phyloP scores from a whole-genome alignment of 768 basidiomycete genomes.

The Tulasnella sp. region DNA sequence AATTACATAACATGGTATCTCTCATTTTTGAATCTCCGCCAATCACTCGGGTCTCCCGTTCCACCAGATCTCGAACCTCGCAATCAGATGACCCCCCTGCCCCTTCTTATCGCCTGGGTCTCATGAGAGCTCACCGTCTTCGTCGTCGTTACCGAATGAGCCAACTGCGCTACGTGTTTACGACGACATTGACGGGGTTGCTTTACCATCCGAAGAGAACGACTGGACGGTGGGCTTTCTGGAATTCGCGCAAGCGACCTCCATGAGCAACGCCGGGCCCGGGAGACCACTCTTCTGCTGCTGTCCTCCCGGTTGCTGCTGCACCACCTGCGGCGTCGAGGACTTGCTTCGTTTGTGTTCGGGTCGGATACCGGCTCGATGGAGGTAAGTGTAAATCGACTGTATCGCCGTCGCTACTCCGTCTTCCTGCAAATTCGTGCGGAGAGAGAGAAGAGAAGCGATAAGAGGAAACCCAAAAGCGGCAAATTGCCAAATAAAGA shows the following conservation, averaged over 20 bases:
- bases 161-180: not conserved
- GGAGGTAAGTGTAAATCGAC: conserved; percentile 44
- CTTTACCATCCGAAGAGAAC: not conserved
- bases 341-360: conserved; percentile 4
- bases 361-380: conserved; percentile 23
- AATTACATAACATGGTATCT: not conserved
- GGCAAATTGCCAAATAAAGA: not conserved
- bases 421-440: conserved; percentile 34
- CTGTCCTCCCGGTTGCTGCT: not conserved
- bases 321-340: not conserved
- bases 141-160: not conserved
- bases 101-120: not conserved
- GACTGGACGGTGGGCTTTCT: not conserved
- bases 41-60: not conserved
- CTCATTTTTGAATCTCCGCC: not conserved
- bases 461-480: not conserved
- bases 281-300: not conserved
- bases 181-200: not conserved
- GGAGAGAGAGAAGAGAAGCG: too few species aligned
- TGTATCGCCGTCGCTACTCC: conserved; percentile 48
- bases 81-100: not conserved
- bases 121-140: not conserved
- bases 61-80: not conserved
- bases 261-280: not conserved
- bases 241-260: not conserved